Evolutionary conservation across 2,329 filamentous ascomycete genomes (phyloP), one percentile per base, ranked within the genome.

Genomic region (Chaetomiaceae sp.): DNA sequence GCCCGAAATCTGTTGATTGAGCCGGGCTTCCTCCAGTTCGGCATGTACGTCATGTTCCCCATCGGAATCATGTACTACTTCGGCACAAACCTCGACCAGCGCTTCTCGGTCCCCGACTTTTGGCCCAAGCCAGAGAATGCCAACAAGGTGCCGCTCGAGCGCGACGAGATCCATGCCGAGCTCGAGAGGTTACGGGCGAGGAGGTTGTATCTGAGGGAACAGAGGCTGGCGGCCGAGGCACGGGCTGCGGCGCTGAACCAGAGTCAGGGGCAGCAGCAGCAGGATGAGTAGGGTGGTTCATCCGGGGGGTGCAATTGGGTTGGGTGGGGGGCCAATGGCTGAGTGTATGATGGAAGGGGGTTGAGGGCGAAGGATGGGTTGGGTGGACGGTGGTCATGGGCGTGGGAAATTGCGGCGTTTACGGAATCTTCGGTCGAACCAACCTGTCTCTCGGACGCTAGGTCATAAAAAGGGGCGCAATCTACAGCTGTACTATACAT

Each of bases 11-110:
- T 33, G n/a, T 11, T 23, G 54, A 54, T 19, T 2, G 52, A 39
- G 40, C 33, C 33, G 44, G 40, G 47, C 33, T 37, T 37, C 40
- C 38, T 31, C 4, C 25, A 96, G 92, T 99, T 99, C 72, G 91
- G 92, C 76, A 89, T 95, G 81, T 99, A 99, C 77, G 86, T 99
- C 76, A 87, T 96, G 81, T 99, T 99, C 74, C 94, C 94, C 17
- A 97, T 99, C 66, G 91, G 89, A 64, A 91, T 94, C 78, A 99
- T 99, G 94, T 97, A 95, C 80, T 99, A 99, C 78, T 99, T 97
- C 72, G 94, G 94, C 69, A 96, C 91, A 53, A 99, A 99, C 72
- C 89, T 99, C 68, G 94, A 99, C 73, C 81, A 87, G 62, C 87
- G 90, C 60, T 99, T 99, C 77, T 75, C 81, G 44, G 89, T 97